Conservation (phyloP, 805 yeast species). For the Isabelozyma gotoi region DNA sequence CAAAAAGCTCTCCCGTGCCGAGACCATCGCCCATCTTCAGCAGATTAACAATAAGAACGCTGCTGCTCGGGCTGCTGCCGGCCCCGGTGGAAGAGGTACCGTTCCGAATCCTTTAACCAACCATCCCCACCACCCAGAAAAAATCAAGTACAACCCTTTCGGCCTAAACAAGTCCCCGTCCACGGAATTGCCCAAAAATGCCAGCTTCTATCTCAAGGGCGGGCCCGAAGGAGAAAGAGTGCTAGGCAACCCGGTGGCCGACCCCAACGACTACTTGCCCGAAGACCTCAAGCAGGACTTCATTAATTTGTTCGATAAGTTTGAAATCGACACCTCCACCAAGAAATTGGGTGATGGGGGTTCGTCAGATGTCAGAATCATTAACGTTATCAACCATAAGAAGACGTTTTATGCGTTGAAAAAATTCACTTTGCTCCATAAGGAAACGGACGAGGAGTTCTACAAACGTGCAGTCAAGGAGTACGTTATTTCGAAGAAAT, state of each 20-base stretch:
- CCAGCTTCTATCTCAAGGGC: slow-evolving; percentile 28
- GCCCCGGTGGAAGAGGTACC: slow-evolving; percentile 9
- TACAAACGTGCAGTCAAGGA: slow-evolving; percentile 66
- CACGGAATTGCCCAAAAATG: slow-evolving; percentile 23
- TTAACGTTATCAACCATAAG: slow-evolving; percentile 36
- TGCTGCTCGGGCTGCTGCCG: slow-evolving; percentile 11
- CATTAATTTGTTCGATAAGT: slow-evolving; percentile 53
- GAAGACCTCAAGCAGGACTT: slow-evolving; percentile 47
- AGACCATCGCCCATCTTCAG: slow-evolving; percentile 38
- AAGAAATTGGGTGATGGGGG: slow-evolving; percentile 72
- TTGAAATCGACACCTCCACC: slow-evolving; percentile 40
- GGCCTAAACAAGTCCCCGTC: slow-evolving; percentile 44
- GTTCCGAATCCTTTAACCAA: slow-evolving; percentile 5
- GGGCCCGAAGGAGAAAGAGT: slow-evolving; percentile 47
- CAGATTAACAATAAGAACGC: slow-evolving; percentile 29
- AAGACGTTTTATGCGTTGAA: slow-evolving; percentile 61
- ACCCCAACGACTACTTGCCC: slow-evolving; percentile 68
- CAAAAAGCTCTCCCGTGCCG: slow-evolving; percentile 26
- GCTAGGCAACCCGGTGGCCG: slow-evolving; percentile 59
- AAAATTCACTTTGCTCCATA: slow-evolving; percentile 56
- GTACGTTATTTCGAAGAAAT: slow-evolving; percentile 55
- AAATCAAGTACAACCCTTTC: slow-evolving; percentile 65
- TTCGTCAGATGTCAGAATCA: slow-evolving; percentile 58
- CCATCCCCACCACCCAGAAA: slow-evolving; percentile 26
- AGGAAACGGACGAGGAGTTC: slow-evolving; percentile 64